Evolutionary conservation across 2,329 filamentous ascomycete species (phyloP), one percentile per base, ranked within the genome.

Genomic region (Coniochaeta prunicola): DNA sequence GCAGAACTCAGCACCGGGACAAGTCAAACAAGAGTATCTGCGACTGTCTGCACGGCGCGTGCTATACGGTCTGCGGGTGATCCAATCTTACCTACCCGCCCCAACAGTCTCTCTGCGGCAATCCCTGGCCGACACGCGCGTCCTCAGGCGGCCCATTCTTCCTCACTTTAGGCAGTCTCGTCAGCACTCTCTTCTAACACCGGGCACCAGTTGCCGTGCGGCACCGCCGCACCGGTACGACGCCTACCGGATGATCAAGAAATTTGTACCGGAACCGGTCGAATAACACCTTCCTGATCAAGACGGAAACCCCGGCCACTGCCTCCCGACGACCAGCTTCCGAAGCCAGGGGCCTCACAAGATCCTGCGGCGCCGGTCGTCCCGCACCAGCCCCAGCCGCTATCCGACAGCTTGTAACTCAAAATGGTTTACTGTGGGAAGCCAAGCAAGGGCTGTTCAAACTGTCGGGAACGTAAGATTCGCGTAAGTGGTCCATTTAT

Each of bases 351-450:
- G 53, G 53, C 36, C 53, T 21, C 53, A 26, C 15, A 38, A 5
- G 7, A 40, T 24, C 26, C 31, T 2, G 34, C 58, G 45, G 24
- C 45, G 1, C 24, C 45, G n/a, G 45, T 30, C 15, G 15, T 38
- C 36, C 36, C 15, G 36, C 36, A 2, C 36, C 24, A 50, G 24
- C 45, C n/a, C 4, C 45, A 26, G 21, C 45, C 24, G 24, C n/a
- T 30, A 50, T 13, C 45, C 21, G 45, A 26, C 28, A 50, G 45
- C 36, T 40, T 59, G 36, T 59, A 19, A 28, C 58, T 48, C 28
- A 66, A 57, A 58, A 83, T 84, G 81, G 80, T 83, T 6, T 84
- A 82, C 65, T 83, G 81, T 63, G 80, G 81, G 5, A 82, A 82
- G 64, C 80, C 81, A 48, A 83, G 80, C 38, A 81, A 80, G 66